Evolutionary conservation across 176 grass and related monocot genomes (phyloP), one percentile per base, ranked within the genome.

Genomic region (Urochloa ruziziensis): DNA sequence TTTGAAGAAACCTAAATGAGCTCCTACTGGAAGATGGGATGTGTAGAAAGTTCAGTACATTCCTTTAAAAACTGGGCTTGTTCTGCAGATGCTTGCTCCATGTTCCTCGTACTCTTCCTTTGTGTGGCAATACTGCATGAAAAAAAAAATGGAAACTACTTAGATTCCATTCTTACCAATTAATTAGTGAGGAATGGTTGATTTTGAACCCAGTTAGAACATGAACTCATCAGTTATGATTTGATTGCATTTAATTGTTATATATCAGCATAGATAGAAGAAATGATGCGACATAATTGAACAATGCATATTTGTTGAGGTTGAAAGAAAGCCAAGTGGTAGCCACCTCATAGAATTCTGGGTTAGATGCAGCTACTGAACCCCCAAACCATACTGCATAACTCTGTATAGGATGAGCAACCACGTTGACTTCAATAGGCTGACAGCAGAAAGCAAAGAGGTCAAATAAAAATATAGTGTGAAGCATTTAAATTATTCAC

Each of bases 361-460:
- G 91, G 67, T 80, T 89, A 81, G 96, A 99, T 85, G 93, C 96
- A 86, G 94, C 93, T 85, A 96, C 88, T 74, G 96, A 99, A 70
- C 96, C 96, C 35, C 96, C 96, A 40, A 99, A 99, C 96, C 96
- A 99, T 85, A 90, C 96, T 47, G 96, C 96, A 56, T 90, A 96
- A 71, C 87, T 90, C 73, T 99, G 96, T 53, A 96, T 91, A 67
- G 96, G 91, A 92, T 99, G 93, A 53, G 93, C 88, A 32, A 93
- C 80, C 40, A 99, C 96, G 36, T 94, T 99, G 84, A 99, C 96
- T 84, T 99, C 96, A 84, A 99, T 90, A 75, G 96, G 96, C 85
- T 96, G 89, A 53, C 81, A 83, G 67, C 84, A 82, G 13, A 81
- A 36, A 52, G 43, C 39, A 60, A 49, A 76, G 32, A 74, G 23